Evolutionary conservation across 805 yeast genomes (phyloP).

Genomic region (Monosporozyma aerobia): DNA sequence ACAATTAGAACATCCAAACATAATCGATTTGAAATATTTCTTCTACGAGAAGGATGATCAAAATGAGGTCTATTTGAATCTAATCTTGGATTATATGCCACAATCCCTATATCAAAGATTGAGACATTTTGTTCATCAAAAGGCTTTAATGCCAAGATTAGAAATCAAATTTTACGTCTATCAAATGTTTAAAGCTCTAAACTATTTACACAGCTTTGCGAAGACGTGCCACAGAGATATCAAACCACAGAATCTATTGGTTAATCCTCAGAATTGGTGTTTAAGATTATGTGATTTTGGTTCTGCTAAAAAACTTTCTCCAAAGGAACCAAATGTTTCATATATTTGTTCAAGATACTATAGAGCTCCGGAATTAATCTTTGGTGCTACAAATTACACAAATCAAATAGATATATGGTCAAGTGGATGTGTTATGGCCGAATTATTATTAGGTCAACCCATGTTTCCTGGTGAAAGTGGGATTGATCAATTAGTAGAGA

Average conservation of each 20-base stretch:
- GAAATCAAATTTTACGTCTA: conserved; percentile 81
- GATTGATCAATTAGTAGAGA: conserved; percentile 93
- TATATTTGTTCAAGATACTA: conserved; percentile 95
- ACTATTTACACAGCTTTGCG: conserved; percentile 68
- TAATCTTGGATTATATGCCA: conserved; percentile 89
- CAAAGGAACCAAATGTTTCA: conserved; percentile 88
- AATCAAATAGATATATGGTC: conserved; percentile 97
- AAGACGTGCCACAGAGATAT: conserved; percentile 89
- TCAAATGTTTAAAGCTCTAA: conserved; percentile 66
- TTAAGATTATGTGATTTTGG: conserved; percentile 95
- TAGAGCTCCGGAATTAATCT: conserved; percentile 94
- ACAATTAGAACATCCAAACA: conserved; percentile 71
- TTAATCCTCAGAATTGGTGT: conserved; percentile 77
- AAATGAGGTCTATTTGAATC: conserved; percentile 61
- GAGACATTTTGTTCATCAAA: conserved; percentile 69
- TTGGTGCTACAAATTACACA: conserved; percentile 94
- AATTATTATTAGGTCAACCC: conserved; percentile 89
- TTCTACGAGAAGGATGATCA: conserved; percentile 68
- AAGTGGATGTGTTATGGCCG: conserved; percentile 97
- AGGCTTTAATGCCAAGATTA: conserved; percentile 74
- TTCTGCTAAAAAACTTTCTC: conserved; percentile 81
- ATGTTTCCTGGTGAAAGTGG: conserved; percentile 97
- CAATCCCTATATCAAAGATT: conserved; percentile 88
- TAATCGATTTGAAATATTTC: conserved; percentile 79
- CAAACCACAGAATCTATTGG: conserved; percentile 82